Conservation (phyloP, 169 alveolate species). For the Besnoitia besnoiti region DNA sequence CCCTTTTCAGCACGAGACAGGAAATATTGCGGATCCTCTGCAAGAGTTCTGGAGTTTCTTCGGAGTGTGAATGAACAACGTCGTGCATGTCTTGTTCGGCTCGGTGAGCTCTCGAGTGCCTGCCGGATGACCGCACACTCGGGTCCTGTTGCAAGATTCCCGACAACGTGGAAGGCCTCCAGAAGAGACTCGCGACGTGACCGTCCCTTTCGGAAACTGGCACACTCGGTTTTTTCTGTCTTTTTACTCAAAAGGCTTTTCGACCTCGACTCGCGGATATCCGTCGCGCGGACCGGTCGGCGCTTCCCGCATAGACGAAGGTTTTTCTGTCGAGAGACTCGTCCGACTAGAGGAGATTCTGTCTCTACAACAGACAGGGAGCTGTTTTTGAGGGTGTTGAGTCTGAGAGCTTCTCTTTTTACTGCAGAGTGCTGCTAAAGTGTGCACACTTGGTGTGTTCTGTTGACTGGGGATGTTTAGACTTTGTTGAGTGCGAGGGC, state of each 20-base stretch:
- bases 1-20: too few species aligned
- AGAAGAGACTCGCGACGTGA: too few species aligned
- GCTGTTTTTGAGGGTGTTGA: not conserved
- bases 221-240: too few species aligned
- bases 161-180: too few species aligned
- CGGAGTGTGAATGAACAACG: not conserved
- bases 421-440: not conserved
- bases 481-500: not conserved
- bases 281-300: too few species aligned
- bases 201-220: too few species aligned
- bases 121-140: not conserved
- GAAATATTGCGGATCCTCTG: too few species aligned
- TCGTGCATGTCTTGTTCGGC: not conserved
- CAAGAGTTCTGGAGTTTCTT: not conserved
- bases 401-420: not conserved
- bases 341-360: not conserved
- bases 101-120: not conserved
- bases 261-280: too few species aligned
- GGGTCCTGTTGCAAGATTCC: too few species aligned
- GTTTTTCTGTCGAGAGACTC: not conserved
- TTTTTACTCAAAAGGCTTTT: too few species aligned
- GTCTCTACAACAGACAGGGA: not conserved
- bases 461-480: not conserved
- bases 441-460: not conserved
- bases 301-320: too few species aligned